Evolutionary conservation across 768 basidiomycete genomes (phyloP), one percentile per base, ranked within the genome.

Genomic region (Tylopilus balloui): DNA sequence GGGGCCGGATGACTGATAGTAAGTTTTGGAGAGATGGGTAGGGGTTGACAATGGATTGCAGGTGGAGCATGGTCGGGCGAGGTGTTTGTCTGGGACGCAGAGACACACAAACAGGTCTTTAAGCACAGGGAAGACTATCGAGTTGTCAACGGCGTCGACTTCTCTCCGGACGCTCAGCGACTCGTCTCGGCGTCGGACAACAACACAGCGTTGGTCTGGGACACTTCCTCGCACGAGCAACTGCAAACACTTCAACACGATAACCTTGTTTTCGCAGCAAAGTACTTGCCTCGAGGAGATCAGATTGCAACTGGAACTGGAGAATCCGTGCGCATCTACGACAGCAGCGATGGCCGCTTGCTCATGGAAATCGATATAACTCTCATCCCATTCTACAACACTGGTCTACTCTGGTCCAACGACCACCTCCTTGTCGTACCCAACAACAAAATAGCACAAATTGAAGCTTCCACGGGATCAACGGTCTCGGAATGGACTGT

Each of bases 161-260:
- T 50, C 40, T 41, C 48, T 3, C 44, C 44, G 13, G 44, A 50
- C 48, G n/a, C n/a, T n/a, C n/a, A n/a, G n/a, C n/a, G n/a, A n/a
- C n/a, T n/a, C n/a, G n/a, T n/a, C n/a, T n/a, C n/a, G n/a, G n/a
- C n/a, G n/a, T n/a, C 39, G 6, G 0, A 1, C 0, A 36, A 37
- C 14, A 0, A 17, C 11, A 37, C 19, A 13, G 35, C 35, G 1
- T n/a, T 19, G 7, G 13, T 52, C 19, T 52, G 35, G 46, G 47
- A 52, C 36, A 7, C 39, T 6, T n/a, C 24, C 1, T 12, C 39
- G 6, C 12, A 23, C n/a, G 1, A 27, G 37, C 25, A 19, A 13
- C 29, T 17, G 5, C 19, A 29, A 2, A 24, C 20, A 4, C 47
- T 25, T 14, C 3, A 1, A 14, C 27, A 51, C 3, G 19, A 28